Conservation (phyloP, 805 yeast species). For the Yamadazyma akitaensis region DNA sequence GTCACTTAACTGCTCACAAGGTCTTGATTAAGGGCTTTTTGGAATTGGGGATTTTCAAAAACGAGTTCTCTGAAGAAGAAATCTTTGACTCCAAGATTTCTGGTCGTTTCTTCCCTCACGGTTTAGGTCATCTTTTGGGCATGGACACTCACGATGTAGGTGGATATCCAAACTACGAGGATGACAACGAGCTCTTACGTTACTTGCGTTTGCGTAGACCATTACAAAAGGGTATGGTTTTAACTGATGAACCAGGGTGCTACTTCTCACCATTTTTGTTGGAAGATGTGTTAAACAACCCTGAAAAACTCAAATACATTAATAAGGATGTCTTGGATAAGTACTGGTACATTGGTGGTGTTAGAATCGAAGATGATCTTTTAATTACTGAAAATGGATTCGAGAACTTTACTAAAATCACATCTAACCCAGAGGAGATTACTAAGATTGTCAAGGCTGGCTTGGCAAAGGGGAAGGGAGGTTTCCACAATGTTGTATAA, state of each 20-base stretch:
- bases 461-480: slow-evolving; percentile 52
- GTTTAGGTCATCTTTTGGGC: slow-evolving; percentile 90
- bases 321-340: slow-evolving; percentile 63
- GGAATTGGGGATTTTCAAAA: slow-evolving; percentile 70
- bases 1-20: slow-evolving; percentile 77
- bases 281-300: slow-evolving; percentile 53
- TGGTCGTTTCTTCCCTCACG: slow-evolving; percentile 89
- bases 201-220: slow-evolving; percentile 79
- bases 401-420: slow-evolving; percentile 78
- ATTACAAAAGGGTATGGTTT: slow-evolving; percentile 72
- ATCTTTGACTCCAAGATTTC: slow-evolving; percentile 68
- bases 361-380: slow-evolving; percentile 92
- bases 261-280: slow-evolving; percentile 85
- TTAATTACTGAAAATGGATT: slow-evolving; percentile 71
- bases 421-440: slow-evolving; percentile 83
- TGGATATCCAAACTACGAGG: slow-evolving; percentile 82
- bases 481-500: slow-evolving; percentile 56
- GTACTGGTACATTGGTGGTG: slow-evolving; percentile 93
- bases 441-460: slow-evolving; percentile 73
- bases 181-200: slow-evolving; percentile 69
- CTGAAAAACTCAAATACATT: slow-evolving; percentile 53
- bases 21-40: slow-evolving; percentile 70
- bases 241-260: slow-evolving; percentile 94
- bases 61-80: slow-evolving; percentile 54
- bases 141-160: slow-evolving; percentile 97